These are phyloP conservation scores for Solidago caesia DNA, from an alignment of 129 eudicot genomes.

Conservation along the genomic window DNA sequence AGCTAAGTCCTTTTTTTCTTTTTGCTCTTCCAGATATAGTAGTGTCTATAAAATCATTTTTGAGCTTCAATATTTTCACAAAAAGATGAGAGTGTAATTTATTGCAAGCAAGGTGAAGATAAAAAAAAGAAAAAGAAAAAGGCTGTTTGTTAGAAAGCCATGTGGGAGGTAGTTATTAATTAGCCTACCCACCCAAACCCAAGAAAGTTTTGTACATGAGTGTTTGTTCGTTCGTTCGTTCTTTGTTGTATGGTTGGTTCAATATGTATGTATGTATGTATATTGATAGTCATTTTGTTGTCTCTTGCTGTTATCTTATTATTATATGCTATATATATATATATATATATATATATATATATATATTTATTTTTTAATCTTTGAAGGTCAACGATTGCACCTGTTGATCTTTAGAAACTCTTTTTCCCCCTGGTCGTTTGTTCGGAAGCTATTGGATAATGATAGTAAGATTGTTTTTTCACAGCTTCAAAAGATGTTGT, in stretches of 20 bases:
- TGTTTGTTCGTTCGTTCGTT: constrained; percentile 14
- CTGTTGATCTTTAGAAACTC: no score
- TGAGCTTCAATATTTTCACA: constrained; percentile 18
- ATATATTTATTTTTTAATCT: no score
- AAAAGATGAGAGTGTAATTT: constrained; percentile 26
- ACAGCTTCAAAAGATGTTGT: no score
- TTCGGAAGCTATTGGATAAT: no score
- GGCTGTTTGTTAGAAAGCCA: constrained; percentile 10
- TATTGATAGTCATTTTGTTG: constrained; percentile 17
- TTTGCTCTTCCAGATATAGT: constrained; percentile 11
- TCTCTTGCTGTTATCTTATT: not conserved
- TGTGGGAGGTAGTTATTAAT: constrained; percentile 11
- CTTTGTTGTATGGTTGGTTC: not conserved
- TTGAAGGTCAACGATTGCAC: no score
- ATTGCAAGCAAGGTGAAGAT: constrained; percentile 23
- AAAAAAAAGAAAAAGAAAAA: not conserved
- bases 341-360: not conserved
- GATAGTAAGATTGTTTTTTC: no score
- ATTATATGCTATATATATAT: not conserved
- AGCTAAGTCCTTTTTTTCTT: not conserved
- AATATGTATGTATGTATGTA: not conserved
- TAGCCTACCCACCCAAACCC: constrained; percentile 3
- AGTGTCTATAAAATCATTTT: constrained; percentile 20
- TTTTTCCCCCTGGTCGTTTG: no score
- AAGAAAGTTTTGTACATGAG: constrained; percentile 30